Conservation (phyloP, 2,329 filamentous ascomycete genomes). For the Pseudogymnoascus sp. region DNA sequence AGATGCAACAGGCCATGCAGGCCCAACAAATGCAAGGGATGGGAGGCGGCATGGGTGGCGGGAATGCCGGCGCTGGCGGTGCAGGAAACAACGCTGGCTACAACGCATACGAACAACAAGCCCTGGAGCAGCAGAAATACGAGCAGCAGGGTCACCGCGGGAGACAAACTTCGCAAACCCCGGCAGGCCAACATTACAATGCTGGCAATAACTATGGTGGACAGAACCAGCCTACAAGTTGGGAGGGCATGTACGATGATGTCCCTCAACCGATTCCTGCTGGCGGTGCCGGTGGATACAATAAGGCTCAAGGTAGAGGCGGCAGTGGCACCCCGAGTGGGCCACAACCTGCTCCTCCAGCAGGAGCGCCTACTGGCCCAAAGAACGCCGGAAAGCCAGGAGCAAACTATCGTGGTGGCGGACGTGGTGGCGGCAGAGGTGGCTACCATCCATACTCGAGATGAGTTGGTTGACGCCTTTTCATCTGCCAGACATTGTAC, state of each 20-base stretch:
- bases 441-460: constrained; percentile 72
- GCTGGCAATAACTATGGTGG: constrained; percentile 25
- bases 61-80: constrained; percentile 21
- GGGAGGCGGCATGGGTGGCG: constrained; percentile 29
- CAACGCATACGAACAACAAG: constrained; percentile 61
- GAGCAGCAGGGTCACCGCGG: constrained; percentile 57
- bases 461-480: background rate
- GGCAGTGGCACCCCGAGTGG: constrained; percentile 24
- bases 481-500: background rate
- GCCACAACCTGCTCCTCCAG: constrained; percentile 51
- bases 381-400: constrained; percentile 91
- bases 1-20: constrained; percentile 33
- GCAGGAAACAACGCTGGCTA: constrained; percentile 34
- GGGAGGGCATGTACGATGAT: constrained; percentile 98
- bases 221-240: constrained; percentile 58
- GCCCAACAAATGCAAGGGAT: constrained; percentile 33
- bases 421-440: constrained; percentile 61
- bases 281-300: constrained; percentile 37
- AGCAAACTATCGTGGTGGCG: constrained; percentile 87
- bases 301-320: constrained; percentile 16
- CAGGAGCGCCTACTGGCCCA: constrained; percentile 85
- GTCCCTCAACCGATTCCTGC: constrained; percentile 69
- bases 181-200: constrained; percentile 23
- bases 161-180: constrained; percentile 29
- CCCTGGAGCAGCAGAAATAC: constrained; percentile 73